Conservation (phyloP, 495 filamentous ascomycete genomes). For the Jackrogersella minutella region DNA sequence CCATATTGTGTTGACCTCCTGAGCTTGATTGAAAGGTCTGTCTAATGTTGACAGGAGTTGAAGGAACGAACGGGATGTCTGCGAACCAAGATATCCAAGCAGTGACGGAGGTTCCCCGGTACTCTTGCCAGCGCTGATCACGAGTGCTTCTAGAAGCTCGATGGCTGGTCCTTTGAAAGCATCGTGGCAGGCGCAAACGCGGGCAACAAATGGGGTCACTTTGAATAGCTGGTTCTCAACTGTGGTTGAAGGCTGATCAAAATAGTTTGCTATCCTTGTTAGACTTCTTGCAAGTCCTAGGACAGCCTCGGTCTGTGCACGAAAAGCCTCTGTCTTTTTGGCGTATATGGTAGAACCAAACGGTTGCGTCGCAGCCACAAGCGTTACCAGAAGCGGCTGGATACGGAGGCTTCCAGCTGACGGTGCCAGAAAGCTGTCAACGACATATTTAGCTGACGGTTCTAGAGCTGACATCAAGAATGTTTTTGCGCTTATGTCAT, state of each 20-base stretch:
- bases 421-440: constrained; percentile 76
- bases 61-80: constrained; percentile 83
- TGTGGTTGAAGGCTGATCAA: constrained; percentile 65
- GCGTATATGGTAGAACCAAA: constrained; percentile 71
- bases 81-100: constrained; percentile 83
- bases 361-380: constrained; percentile 71
- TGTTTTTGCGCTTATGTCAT: constrained; percentile 67
- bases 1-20: constrained; percentile 76
- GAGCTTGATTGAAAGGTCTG: constrained; percentile 69
- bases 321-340: constrained; percentile 62
- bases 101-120: constrained; percentile 83
- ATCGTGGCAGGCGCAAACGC: constrained; percentile 77
- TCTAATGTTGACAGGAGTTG: constrained; percentile 80
- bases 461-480: constrained; percentile 65
- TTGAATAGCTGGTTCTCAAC: constrained; percentile 85
- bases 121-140: constrained; percentile 69
- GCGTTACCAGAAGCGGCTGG: constrained; percentile 76
- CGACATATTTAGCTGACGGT: constrained; percentile 74
- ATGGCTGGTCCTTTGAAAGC: constrained; percentile 70
- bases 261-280: constrained; percentile 70
- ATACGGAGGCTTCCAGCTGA: constrained; percentile 74
- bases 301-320: constrained; percentile 68
- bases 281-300: constrained; percentile 73
- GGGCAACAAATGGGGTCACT: constrained; percentile 73
- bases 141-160: constrained; percentile 74